Evolutionary conservation across 768 basidiomycete species (phyloP).

Genomic region (Boletus vermiculosoides): DNA sequence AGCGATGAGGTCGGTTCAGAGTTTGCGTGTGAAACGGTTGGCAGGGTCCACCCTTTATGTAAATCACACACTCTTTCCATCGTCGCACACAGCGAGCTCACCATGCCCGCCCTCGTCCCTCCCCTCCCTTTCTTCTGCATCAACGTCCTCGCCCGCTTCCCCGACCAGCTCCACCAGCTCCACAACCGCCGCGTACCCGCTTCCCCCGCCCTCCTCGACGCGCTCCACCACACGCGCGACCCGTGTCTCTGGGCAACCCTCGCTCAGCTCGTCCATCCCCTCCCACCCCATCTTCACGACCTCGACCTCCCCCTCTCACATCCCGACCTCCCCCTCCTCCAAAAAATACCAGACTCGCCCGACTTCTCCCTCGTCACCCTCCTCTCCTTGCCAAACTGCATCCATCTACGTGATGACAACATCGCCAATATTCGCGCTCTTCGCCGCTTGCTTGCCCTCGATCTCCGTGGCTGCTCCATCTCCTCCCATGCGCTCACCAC

Average conservation of each 20-base stretch:
- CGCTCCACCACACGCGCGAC: constrained; percentile 37
- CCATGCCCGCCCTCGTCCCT: constrained; percentile 33
- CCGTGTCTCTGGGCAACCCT: constrained; percentile 64
- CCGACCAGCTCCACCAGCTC: constrained; percentile 39
- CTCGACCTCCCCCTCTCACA: constrained; percentile 55
- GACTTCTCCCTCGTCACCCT: constrained; percentile 66
- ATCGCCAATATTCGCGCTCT: constrained; percentile 50
- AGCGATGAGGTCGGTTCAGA: constrained; percentile 19
- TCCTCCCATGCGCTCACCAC: constrained; percentile 51
- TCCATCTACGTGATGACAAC: constrained; percentile 56
- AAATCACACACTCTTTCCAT: too few species aligned
- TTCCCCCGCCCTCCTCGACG: constrained; percentile 44
- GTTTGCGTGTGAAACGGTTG: constrained; percentile 20
- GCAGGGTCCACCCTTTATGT: background rate
- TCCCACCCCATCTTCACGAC: constrained; percentile 41
- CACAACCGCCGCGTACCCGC: constrained; percentile 36
- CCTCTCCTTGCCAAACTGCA: constrained; percentile 55
- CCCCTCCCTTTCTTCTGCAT: constrained; percentile 57
- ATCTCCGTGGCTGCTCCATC: constrained; percentile 54
- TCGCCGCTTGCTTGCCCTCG: constrained; percentile 59
- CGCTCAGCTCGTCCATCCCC: constrained; percentile 54
- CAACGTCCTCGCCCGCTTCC: constrained; percentile 38
- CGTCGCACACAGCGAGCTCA: background rate
- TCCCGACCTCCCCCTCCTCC: constrained; percentile 52
- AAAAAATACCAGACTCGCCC: constrained; percentile 50